These are phyloP conservation scores for Lobulomyces angularis DNA, from an alignment of 192 early-diverging fungal genomes.

Conservation along the genomic window DNA sequence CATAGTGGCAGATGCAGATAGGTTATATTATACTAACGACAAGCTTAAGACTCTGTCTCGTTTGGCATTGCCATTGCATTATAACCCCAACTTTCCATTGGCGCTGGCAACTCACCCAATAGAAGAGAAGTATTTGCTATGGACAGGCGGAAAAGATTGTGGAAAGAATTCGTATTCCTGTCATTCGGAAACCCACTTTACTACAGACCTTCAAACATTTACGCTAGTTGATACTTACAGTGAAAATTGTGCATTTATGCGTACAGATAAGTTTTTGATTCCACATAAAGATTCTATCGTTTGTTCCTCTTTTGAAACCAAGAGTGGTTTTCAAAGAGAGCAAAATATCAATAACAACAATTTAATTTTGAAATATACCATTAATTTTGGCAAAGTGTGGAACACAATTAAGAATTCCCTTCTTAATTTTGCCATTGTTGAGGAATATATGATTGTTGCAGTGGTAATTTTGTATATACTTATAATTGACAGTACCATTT, in stretches of 20 bases:
- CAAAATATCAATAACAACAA: conserved; percentile 20
- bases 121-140: conserved; percentile 72
- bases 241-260: conserved; percentile 71
- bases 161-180: conserved; percentile 22
- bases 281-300: conserved; percentile 56
- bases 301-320: conserved; percentile 49
- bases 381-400: conserved; percentile 12
- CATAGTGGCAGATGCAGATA: too few species aligned
- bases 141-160: conserved; percentile 40
- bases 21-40: too few species aligned
- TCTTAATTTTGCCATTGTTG: conserved; percentile 35
- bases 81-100: not conserved
- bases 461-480: conserved; percentile 21
- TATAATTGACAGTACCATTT: not conserved
- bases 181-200: conserved; percentile 55
- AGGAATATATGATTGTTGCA: conserved; percentile 75
- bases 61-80: too few species aligned
- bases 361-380: conserved; percentile 6
- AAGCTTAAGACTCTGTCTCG: too few species aligned
- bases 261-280: conserved; percentile 36
- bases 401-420: conserved; percentile 1
- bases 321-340: conserved; percentile 40
- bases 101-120: conserved; percentile 39
- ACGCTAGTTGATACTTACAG: conserved; percentile 64
- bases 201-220: conserved; percentile 43